A percentile compares a stretch with the other conserved stretches of the same genome.
Evolutionary conservation across 2,329 filamentous ascomycete genomes (phyloP).

Genomic region (Nigrospora sphaerica): DNA sequence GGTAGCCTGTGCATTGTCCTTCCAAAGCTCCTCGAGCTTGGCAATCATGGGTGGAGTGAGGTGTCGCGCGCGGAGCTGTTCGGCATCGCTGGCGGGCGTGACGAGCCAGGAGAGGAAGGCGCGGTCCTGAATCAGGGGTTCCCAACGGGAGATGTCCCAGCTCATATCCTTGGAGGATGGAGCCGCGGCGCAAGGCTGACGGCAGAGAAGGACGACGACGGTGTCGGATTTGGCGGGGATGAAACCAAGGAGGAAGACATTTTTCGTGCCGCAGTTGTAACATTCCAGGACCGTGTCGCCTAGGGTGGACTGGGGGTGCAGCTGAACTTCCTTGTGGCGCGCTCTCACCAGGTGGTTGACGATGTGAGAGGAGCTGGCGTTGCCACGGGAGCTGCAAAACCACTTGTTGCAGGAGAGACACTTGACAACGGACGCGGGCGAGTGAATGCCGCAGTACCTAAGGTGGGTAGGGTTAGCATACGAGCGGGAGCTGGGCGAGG

Average conservation of each 20-base stretch:
- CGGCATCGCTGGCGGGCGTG: conserved; percentile 78
- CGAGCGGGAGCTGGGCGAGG: no score
- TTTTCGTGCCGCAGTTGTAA: conserved; percentile 99
- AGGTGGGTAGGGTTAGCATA: neutral
- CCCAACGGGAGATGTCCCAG: conserved; percentile 97
- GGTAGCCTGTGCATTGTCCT: conserved; percentile 83
- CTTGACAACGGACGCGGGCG: conserved; percentile 90
- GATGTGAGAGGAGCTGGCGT: conserved; percentile 94
- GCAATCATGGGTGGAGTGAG: conserved; percentile 91
- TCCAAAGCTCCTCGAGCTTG: conserved; percentile 97
- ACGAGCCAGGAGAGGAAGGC: conserved; percentile 95
- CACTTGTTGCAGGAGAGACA: conserved; percentile 94
- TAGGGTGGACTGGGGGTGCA: conserved; percentile 86
- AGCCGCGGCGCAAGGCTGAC: conserved; percentile 90
- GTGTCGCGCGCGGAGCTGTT: conserved; percentile 91
- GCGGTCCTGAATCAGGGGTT: conserved; percentile 93
- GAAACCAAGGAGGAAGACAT: conserved; percentile 94
- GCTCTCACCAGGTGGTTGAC: conserved; percentile 97
- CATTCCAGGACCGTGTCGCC: conserved; percentile 96
- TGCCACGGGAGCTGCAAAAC: conserved; percentile 97
- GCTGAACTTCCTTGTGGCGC: conserved; percentile 95
- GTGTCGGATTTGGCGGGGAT: conserved; percentile 98
- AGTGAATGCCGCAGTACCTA: conserved; percentile 96
- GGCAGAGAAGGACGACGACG: conserved; percentile 91
- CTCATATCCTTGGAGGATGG: conserved; percentile 99